Base-by-base conservation (phyloP, 1,284 basidiomycete species). In the Fomitopsis palustris region DNA sequence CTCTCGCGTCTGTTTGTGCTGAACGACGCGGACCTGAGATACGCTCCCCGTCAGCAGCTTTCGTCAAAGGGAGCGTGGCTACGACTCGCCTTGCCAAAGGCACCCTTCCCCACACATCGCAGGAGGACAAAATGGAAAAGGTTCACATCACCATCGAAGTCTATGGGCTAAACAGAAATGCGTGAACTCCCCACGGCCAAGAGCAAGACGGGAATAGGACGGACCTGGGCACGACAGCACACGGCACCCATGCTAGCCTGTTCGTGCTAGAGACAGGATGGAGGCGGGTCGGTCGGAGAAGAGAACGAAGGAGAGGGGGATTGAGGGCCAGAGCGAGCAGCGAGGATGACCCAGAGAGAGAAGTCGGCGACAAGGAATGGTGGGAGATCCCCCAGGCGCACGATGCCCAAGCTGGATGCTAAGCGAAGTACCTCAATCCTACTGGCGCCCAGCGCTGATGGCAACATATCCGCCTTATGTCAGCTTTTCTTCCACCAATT, bases 81-180 rank as follows among this genome's bases (percentile, higher is more conserved):
- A 72, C 7, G 25, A 16, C 75, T 55, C 52, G 93, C 96, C 86
- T 99, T 98, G 70, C 96, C 96, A 73, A 99, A 98, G 0, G 96
- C 96, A 56, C 96, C 96, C 74, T 98, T 98, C 52, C 96, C 96
- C 19, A 99, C 96, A 66, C 93, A 93, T 70, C 95, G 83, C 31
- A 98, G 77, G 45, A 99, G 87, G 66, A 94, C 87, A 72, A 99
- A 99, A 74, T 99, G 96, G 74, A 97, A 99, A 57, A 99, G 87
- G 72, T 95, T 97, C 70, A 96, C 92, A 64, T 98, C 95, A 56
- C 93, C 95, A 65, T 98, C 95, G 74, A 98, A 99, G 81, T 99
- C 96, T 77, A 98, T 92, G 62, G 94, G 93, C 95, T 97, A 4
- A 37, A 37, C 42, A 53, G 52, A 37, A 29, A n/a, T 42, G 57